Base-by-base conservation (phyloP, 1,284 basidiomycete genomes). In the Lentinula novae-zelandiae region DNA sequence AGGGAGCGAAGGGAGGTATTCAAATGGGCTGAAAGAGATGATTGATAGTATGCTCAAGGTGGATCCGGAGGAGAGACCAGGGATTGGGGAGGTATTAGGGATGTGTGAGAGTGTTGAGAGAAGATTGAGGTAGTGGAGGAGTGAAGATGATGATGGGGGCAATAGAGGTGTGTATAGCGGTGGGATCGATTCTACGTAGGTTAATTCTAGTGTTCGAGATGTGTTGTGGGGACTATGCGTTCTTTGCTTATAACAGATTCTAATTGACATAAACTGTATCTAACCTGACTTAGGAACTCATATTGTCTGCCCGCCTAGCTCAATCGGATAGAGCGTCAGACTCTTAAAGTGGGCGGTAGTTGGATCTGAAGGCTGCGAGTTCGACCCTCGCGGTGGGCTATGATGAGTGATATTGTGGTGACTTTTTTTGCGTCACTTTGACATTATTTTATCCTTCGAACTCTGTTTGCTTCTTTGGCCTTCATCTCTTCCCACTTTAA, bases 301-400 rank as follows among this genome's bases (percentile, higher is more conserved):
- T 36, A 9, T 20, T 46, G 20, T 5, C 44, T 44, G 85, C 85
- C 86, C 82, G 86, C 85, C 85, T 88, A 88, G 86, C 86, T 89
- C 87, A 89, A 88, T 90, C 84, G 86, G 86, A 85, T 87, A 90
- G 87, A 89, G 87, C 86, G 84, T 89, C 87, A 87, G 86, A 87
- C 87, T 89, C 78, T 85, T 85, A 56, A 33, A 4, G 3, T 3
- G 27, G 27, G 27, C 0, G 27, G 3, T 0, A 4, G 27, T n/a
- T 5, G 7, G 39, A 84, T 86, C 85, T 86, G 84, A 86, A 86
- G 84, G 84, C 82, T 86, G 85, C 83, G 82, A 85, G 85, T 87
- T 86, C 85, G 84, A 87, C 82, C 82, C 83, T 84, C 82, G 81
- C 84, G 84, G 80, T 86, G 84, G 83, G 83, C 84, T 85, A 83